Evolutionary conservation across 2,329 filamentous ascomycete genomes (phyloP).

Genomic region (Fusarium newnesense): DNA sequence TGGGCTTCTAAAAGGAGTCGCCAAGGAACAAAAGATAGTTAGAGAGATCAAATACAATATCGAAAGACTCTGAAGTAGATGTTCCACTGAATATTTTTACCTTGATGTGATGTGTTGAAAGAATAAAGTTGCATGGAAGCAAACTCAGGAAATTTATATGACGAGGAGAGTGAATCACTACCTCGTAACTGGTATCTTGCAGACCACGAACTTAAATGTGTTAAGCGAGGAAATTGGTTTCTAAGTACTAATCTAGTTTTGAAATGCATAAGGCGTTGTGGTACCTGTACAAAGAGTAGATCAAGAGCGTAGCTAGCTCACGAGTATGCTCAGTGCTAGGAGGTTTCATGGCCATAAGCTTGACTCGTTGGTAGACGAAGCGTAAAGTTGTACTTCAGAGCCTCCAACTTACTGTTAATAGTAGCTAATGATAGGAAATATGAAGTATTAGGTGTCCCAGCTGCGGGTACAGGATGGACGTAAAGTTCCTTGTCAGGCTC

Average conservation of each 20-base stretch:
- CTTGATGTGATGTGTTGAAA: neutral
- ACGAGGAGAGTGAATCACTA: neutral
- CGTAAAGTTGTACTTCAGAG: accelerated
- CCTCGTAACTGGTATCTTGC: neutral
- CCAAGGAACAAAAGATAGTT: neutral
- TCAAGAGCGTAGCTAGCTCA: neutral
- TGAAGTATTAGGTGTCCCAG: neutral
- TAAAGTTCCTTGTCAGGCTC: accelerated
- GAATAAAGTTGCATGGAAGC: neutral
- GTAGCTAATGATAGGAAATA: accelerated
- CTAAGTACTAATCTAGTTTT: too few relatives aligned
- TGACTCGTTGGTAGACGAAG: accelerated
- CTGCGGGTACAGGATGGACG: accelerated
- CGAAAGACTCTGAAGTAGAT: neutral
- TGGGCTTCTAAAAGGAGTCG: neutral
- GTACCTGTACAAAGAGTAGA: too few relatives aligned
- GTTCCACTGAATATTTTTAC: accelerated
- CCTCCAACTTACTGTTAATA: neutral
- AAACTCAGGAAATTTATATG: neutral
- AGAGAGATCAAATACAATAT: neutral
- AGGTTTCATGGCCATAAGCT: neutral
- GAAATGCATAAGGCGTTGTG: too few relatives aligned
- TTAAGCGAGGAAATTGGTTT: too few relatives aligned
- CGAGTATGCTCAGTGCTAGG: neutral
- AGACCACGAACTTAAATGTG: neutral